Evolutionary conservation across 1,139 yeast genomes (phyloP).

Genomic region (Suhomyces panamericanus): DNA sequence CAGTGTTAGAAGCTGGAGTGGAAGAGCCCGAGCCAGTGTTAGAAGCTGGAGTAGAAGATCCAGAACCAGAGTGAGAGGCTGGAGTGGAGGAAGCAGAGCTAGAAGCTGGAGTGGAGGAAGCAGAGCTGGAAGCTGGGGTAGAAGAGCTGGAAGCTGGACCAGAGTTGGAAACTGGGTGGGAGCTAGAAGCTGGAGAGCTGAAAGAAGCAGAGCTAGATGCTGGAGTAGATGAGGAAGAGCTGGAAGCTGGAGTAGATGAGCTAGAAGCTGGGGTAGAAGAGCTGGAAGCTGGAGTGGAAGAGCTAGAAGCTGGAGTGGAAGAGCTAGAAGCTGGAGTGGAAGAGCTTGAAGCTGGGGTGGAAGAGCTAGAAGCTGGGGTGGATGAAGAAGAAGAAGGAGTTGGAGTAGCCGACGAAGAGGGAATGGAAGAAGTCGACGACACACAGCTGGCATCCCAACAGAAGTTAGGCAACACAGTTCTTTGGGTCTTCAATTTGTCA

Average conservation of each 20-base stretch:
- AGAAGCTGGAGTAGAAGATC: constrained; percentile 7
- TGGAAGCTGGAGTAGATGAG: constrained; percentile 12
- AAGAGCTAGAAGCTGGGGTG: constrained; percentile 10
- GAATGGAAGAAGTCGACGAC: constrained; percentile 12
- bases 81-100: constrained; percentile 3
- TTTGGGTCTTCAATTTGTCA: constrained; percentile 17
- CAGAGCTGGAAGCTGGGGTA: constrained; percentile 3
- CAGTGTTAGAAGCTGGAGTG: constrained; percentile 7
- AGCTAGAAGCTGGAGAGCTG: constrained; percentile 4
- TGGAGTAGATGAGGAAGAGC: constrained; percentile 13
- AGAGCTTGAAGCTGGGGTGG: constrained; percentile 12
- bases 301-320: constrained; percentile 6
- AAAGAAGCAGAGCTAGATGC: constrained; percentile 11
- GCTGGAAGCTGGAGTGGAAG: constrained; percentile 7
- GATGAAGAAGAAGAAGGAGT: constrained; percentile 8
- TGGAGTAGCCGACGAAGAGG: constrained; percentile 13
- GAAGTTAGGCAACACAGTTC: constrained; percentile 30
- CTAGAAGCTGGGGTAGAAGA: constrained; percentile 13
- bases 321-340: constrained; percentile 5
- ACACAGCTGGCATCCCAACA: constrained; percentile 25
- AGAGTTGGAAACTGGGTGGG: neutral
- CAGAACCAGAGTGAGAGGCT: neutral
- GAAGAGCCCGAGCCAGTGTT: constrained; percentile 7
- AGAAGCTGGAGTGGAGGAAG: neutral
- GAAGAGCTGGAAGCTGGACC: too few relatives aligned